phyloP scores from a whole-genome alignment of 495 filamentous ascomycete genomes.

The Tuber indicum region DNA sequence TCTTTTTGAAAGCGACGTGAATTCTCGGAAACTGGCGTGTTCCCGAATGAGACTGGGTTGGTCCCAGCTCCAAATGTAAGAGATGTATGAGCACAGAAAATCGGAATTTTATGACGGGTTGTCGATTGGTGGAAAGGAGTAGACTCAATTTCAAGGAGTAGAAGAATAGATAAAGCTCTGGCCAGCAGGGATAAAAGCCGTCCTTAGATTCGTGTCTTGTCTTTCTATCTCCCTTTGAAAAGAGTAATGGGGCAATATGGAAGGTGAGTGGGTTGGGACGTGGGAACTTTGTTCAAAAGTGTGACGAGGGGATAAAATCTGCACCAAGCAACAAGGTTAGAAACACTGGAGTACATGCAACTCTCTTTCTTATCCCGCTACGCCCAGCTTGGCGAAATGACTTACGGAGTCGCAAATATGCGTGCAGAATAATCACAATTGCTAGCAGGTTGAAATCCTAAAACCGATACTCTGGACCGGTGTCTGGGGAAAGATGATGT shows the following conservation, averaged over 20 bases:
- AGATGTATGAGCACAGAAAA: neutral
- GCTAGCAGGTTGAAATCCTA: constrained; percentile 26
- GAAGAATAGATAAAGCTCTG: constrained; percentile 3
- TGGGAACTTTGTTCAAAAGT: constrained; percentile 4
- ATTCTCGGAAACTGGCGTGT: constrained; percentile 24
- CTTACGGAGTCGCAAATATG: constrained; percentile 30
- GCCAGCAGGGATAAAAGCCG: neutral
- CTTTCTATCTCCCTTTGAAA: neutral
- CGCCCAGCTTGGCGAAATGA: constrained; percentile 28
- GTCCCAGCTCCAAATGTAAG: constrained; percentile 14
- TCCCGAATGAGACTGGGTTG: constrained; percentile 14
- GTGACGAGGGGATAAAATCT: neutral
- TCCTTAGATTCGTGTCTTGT: neutral
- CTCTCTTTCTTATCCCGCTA: constrained; percentile 22
- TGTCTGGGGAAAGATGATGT: constrained; percentile 36
- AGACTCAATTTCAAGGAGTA: constrained; percentile 1
- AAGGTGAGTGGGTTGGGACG: neutral
- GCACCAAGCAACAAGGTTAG: neutral
- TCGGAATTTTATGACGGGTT: neutral
- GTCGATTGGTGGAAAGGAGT: constrained; percentile 3
- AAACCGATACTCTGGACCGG: constrained; percentile 34
- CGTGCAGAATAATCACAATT: constrained; percentile 32
- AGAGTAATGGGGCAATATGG: neutral
- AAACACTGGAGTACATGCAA: constrained; percentile 10
- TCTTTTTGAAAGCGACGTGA: constrained; percentile 29